A percentile compares a stretch with the other conserved stretches of the same genome.
These are phyloP conservation scores for Haplosporangium sp. DNA, from an alignment of 371 early-diverging fungal genomes.

Conservation along the genomic window DNA sequence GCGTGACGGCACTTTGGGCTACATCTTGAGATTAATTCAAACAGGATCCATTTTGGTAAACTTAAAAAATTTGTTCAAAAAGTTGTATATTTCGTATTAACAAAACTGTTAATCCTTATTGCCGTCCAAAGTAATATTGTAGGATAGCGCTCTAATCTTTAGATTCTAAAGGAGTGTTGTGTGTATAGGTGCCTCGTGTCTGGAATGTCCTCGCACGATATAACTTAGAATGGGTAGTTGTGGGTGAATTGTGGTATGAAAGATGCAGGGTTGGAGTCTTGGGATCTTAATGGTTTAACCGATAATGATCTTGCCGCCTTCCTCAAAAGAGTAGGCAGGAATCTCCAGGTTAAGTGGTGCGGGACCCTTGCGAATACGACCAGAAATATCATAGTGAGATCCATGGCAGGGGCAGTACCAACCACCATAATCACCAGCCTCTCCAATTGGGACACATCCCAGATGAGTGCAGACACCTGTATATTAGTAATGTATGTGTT, in stretches of 20 bases:
- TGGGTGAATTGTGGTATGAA: slow-evolving; percentile 3
- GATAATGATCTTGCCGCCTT: slow-evolving; percentile 66
- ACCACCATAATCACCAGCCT: slow-evolving; percentile 97
- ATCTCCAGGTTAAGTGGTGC: slow-evolving; percentile 98
- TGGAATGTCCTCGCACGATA: not conserved
- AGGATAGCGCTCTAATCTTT: slow-evolving; percentile 7
- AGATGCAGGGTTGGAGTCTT: not conserved
- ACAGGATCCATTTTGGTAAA: too few relatives aligned
- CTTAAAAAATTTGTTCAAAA: not conserved
- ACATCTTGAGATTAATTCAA: not conserved
- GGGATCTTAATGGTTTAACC: slow-evolving; percentile 60
- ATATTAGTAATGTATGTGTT: not conserved
- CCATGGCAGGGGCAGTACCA: slow-evolving; percentile 99
- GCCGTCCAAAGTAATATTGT: not conserved
- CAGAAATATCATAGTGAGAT: slow-evolving; percentile 74
- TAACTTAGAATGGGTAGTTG: not conserved
- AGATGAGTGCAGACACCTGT: slow-evolving; percentile 97
- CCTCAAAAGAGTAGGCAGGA: slow-evolving; percentile 82
- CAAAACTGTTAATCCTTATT: not conserved
- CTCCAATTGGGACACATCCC: slow-evolving; percentile 98
- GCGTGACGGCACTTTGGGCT: not conserved
- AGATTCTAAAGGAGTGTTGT: not conserved
- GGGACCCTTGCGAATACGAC: slow-evolving; percentile 98
- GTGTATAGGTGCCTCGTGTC: slow-evolving; percentile 4
- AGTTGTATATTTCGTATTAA: slow-evolving; percentile 8